Conservation (phyloP, 1,284 basidiomycete genomes). For the Xanthoconium separans region DNA sequence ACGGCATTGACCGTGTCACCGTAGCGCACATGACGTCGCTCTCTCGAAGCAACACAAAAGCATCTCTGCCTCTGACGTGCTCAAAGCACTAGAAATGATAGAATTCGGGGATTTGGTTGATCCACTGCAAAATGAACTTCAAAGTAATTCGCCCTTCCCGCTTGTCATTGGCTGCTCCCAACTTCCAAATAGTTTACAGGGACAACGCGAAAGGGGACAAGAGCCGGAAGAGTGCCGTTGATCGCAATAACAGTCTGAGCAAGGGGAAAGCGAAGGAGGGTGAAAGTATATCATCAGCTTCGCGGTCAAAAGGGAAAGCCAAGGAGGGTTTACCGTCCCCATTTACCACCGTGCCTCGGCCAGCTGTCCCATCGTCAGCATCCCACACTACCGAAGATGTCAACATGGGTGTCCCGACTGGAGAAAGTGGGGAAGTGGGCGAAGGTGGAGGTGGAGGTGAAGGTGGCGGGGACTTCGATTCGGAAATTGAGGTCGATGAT, state of each 20-base stretch:
- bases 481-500: conserved; percentile 32
- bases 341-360: conserved; percentile 32
- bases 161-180: neutral
- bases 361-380: conserved; percentile 16
- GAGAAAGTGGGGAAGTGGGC: conserved; percentile 26
- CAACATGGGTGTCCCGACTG: conserved; percentile 16
- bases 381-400: conserved; percentile 21
- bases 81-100: conserved; percentile 80
- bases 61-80: conserved; percentile 84
- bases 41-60: conserved; percentile 82
- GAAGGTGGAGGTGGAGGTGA: conserved; percentile 28
- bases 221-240: conserved; percentile 41
- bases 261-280: conserved; percentile 35
- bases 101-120: conserved; percentile 78
- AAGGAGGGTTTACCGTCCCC: conserved; percentile 32
- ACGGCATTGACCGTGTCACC: conserved; percentile 8
- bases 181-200: conserved; percentile 49
- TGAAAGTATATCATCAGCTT: conserved; percentile 21
- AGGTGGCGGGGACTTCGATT: conserved; percentile 27
- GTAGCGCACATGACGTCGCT: conserved; percentile 86
- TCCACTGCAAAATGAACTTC: conserved; percentile 69
- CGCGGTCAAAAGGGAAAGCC: conserved; percentile 38
- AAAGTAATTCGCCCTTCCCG: conserved; percentile 45
- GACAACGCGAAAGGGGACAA: conserved; percentile 56
- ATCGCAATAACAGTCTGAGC: conserved; percentile 16